Evolutionary conservation across 192 early-diverging fungal species (phyloP).

Genomic region (Coemansia sp.): DNA sequence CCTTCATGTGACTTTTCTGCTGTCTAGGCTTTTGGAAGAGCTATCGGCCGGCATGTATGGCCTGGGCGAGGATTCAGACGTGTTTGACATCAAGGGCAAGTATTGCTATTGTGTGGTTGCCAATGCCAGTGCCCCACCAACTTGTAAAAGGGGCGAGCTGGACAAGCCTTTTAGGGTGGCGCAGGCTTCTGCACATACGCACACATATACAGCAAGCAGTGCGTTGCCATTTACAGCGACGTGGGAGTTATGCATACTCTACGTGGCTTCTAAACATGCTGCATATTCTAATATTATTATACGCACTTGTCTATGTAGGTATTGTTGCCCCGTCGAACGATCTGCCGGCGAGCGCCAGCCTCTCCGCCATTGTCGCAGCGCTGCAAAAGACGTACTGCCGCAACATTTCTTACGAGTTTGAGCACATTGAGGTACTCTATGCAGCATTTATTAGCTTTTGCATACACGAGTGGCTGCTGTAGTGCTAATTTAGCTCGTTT

Average conservation of each 20-base stretch:
- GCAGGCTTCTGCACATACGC: neutral
- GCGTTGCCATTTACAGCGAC: neutral
- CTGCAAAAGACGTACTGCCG: slow-evolving; percentile 74
- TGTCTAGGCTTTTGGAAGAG: slow-evolving; percentile 48
- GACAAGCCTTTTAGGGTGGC: neutral
- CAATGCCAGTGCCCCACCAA: neutral
- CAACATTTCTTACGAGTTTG: slow-evolving; percentile 92
- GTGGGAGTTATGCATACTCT: slow-evolving; percentile 4
- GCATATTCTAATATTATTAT: neutral
- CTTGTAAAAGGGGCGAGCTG: neutral
- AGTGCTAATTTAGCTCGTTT: neutral
- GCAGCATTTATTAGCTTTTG: slow-evolving; percentile 65
- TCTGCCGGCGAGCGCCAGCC: slow-evolving; percentile 12
- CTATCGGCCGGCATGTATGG: slow-evolving; percentile 66
- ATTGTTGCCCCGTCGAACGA: slow-evolving; percentile 26
- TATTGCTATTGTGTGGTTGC: neutral
- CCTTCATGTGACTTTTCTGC: neutral
- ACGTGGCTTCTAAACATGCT: neutral
- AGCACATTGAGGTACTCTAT: slow-evolving; percentile 73
- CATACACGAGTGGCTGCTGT: neutral
- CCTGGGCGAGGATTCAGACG: slow-evolving; percentile 61
- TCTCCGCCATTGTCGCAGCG: slow-evolving; percentile 26
- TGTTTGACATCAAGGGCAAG: slow-evolving; percentile 37
- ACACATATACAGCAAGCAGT: slow-evolving; percentile 45
- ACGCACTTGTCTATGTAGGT: slow-evolving; percentile 11